Evolutionary conservation across 2,329 filamentous ascomycete species (phyloP).

Genomic region (Pyrenophora teres): DNA sequence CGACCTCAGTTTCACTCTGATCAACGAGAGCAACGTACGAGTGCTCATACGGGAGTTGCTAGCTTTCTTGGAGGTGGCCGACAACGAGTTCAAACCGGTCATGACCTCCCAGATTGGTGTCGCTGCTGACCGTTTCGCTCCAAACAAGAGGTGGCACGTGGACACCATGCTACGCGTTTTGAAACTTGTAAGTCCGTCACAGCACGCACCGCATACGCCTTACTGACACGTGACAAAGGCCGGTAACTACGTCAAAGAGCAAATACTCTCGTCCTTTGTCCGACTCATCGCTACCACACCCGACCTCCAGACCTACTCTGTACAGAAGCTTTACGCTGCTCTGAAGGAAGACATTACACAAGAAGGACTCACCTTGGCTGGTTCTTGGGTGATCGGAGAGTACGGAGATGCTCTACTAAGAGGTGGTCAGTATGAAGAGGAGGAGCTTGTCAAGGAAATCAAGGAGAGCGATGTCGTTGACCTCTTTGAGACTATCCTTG

Average conservation of each 20-base stretch:
- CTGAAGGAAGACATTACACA: slow-evolving; percentile 97
- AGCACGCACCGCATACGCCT: neutral
- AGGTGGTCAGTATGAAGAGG: slow-evolving; percentile 91
- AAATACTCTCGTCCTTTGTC: slow-evolving; percentile 95
- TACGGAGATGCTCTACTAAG: slow-evolving; percentile 89
- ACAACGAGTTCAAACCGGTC: slow-evolving; percentile 97
- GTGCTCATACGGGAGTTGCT: slow-evolving; percentile 91
- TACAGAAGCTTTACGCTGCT: slow-evolving; percentile 89
- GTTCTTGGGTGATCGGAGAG: slow-evolving; percentile 97
- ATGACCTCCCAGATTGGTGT: slow-evolving; percentile 99
- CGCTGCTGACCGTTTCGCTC: slow-evolving; percentile 92
- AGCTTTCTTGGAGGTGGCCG: slow-evolving; percentile 93
- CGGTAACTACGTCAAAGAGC: slow-evolving; percentile 96
- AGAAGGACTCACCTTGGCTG: slow-evolving; percentile 90
- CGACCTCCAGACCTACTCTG: slow-evolving; percentile 93
- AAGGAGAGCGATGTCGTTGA: slow-evolving; percentile 90
- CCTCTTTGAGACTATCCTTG: slow-evolving; percentile 87
- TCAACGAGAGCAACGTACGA: slow-evolving; percentile 95
- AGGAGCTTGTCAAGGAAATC: slow-evolving; percentile 81
- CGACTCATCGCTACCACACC: slow-evolving; percentile 92
- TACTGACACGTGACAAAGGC: slow-evolving; percentile 54
- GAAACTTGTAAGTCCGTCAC: slow-evolving; percentile 61
- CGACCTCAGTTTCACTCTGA: slow-evolving; percentile 95
- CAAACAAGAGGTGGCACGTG: slow-evolving; percentile 97
- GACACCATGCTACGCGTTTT: slow-evolving; percentile 96